Evolutionary conservation across 768 basidiomycete species (phyloP), one percentile per base, ranked within the genome.

Genomic region (Boletus rubroflammeus): DNA sequence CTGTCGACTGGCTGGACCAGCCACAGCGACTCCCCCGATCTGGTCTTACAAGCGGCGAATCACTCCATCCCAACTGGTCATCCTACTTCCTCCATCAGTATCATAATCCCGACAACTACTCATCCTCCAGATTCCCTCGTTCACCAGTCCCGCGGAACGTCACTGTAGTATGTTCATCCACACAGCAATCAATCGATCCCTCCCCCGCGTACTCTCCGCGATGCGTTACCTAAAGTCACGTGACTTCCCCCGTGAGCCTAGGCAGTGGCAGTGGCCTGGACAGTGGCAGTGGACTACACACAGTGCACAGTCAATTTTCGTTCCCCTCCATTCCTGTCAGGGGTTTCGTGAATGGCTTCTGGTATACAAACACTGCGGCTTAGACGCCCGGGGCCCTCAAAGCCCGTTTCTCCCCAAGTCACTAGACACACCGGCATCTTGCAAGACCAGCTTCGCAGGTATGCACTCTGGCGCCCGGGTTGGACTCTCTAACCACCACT

Each of bases 401-500:
- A 67, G 31, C 62, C 56, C 34, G 49, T 23, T 44, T 57, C 66
- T 39, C 67, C 73, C 23, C 66, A 64, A 21, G 62, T 72, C 44
- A 40, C 65, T n/a, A 65, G 84, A 46, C 85, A 90, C 65, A 73
- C 78, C 1, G 86, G 89, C 34, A 80, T 92, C 47, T 76, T 93
- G 25, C 89, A 93, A 69, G 90, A 93, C 62, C 86, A 88, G 64
- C 78, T 90, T 53, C 81, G 89, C 56, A 83, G 86, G 88, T 84
- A 47, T 54, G 70, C 39, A n/a, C 50, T 36, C 46, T 54, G 23
- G 11, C 47, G 28, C 36, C 50, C 3, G 15, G 31, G 53, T 47
- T 42, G 47, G 25, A 49, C 34, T 46, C 53, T 53, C 62, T 58
- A 58, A 48, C 50, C 21, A 42, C 11, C 17, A 6, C 49, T 17